Percentiles rank a stretch among this genome's conserved stretches.
phyloP scores from a whole-genome alignment of 352 stramenopile genomes.

The Phytophthora crassamura region DNA sequence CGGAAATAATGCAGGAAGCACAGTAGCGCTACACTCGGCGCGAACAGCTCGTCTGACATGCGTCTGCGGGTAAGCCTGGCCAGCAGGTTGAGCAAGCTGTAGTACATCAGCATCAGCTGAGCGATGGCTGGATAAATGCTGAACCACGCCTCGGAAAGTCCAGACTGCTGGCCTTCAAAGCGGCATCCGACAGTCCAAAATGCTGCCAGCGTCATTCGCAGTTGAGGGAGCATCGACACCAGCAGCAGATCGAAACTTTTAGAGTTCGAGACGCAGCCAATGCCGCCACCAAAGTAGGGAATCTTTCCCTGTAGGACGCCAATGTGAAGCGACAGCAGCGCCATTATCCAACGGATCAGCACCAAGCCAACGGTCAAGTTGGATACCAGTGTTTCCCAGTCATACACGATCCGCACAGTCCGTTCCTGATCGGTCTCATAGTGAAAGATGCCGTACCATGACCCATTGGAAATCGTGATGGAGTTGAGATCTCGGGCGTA shows the following conservation, averaged over 20 bases:
- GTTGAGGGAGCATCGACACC: constrained; percentile 37
- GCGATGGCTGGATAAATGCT: constrained; percentile 34
- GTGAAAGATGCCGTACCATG: constrained; percentile 35
- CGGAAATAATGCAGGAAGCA: constrained; percentile 20
- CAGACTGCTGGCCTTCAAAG: constrained; percentile 50
- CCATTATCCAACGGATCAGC: constrained; percentile 42
- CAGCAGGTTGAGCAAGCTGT: constrained; percentile 27
- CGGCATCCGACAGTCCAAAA: constrained; percentile 43
- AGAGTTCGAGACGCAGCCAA: constrained; percentile 33
- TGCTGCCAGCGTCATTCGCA: constrained; percentile 39
- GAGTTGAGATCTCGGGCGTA: constrained; percentile 16
- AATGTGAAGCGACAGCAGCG: constrained; percentile 28
- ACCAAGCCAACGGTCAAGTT: constrained; percentile 38
- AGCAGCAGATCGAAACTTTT: constrained; percentile 38
- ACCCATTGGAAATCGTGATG: constrained; percentile 28
- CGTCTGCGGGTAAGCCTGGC: constrained; percentile 20
- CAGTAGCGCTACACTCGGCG: constrained; percentile 2
- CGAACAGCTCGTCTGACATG: constrained; percentile 19
- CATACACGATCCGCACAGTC: constrained; percentile 26
- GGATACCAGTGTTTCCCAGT: constrained; percentile 40
- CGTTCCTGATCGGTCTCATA: constrained; percentile 11
- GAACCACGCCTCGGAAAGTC: constrained; percentile 37
- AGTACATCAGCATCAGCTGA: constrained; percentile 33
- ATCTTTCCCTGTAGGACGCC: neutral
- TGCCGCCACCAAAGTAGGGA: constrained; percentile 10